Percentiles rank a stretch among this genome's conserved stretches.
phyloP scores from a whole-genome alignment of 306 rosid genomes.

The Erythrophleum fordii region DNA sequence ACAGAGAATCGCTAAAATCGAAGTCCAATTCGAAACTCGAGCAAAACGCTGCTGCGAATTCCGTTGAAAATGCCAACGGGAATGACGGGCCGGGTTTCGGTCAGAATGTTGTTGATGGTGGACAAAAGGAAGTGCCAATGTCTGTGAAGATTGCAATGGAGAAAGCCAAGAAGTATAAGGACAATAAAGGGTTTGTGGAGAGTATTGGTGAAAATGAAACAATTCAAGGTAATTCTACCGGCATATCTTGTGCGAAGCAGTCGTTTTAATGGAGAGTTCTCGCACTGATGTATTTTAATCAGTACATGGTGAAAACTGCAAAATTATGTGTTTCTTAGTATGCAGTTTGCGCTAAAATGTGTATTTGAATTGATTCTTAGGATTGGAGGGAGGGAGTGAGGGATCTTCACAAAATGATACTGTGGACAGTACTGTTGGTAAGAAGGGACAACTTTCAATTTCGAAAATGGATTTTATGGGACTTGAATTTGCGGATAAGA shows the following conservation, averaged over 20 bases:
- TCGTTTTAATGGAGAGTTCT: no score
- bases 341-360: constrained; percentile 41
- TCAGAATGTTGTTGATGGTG: constrained; percentile 31
- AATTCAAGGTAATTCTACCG: constrained; percentile 46
- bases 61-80: constrained; percentile 30
- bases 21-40: constrained; percentile 36
- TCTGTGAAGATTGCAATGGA: constrained; percentile 65
- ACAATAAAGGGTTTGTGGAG: constrained; percentile 39
- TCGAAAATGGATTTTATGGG: constrained; percentile 86
- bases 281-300: background rate
- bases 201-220: constrained; percentile 7
- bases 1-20: constrained; percentile 46
- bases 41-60: constrained; percentile 34
- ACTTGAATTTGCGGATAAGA: constrained; percentile 84
- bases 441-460: constrained; percentile 64
- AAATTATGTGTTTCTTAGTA: background rate
- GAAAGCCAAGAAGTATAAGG: constrained; percentile 61
- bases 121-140: constrained; percentile 49
- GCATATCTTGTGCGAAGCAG: constrained; percentile 1
- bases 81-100: constrained; percentile 27
- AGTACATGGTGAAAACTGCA: background rate
- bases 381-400: constrained; percentile 41
- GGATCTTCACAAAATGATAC: constrained; percentile 32
- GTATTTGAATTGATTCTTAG: constrained; percentile 47
- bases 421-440: constrained; percentile 43